A percentile compares a stretch with the other conserved stretches of the same genome.
Evolutionary conservation across 768 basidiomycete species (phyloP).

Genomic region (Gyrodon lividus): DNA sequence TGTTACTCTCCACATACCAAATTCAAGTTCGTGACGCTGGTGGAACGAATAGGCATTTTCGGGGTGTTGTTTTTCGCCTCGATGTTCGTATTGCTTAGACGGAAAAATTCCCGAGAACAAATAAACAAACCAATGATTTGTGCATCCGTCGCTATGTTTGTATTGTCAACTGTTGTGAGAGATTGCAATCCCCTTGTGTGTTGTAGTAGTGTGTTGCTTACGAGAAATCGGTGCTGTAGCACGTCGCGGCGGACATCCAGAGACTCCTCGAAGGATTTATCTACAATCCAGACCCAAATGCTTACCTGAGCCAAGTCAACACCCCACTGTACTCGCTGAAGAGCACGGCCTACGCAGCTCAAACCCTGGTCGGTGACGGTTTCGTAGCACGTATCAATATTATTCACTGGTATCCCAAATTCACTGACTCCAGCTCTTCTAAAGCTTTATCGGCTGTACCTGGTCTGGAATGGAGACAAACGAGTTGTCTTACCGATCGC

Average conservation of each 20-base stretch:
- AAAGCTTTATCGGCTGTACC: conserved; percentile 9
- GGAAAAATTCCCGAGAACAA: conserved; percentile 24
- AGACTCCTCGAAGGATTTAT: conserved; percentile 39
- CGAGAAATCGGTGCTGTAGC: conserved; percentile 27
- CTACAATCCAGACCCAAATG: conserved; percentile 25
- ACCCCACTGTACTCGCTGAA: conserved; percentile 38
- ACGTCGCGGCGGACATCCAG: conserved; percentile 36
- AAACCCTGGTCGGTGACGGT: conserved; percentile 39
- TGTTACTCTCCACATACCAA: background rate
- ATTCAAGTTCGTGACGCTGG: background rate
- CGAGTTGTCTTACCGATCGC: conserved; percentile 8
- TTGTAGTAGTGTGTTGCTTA: too few species aligned
- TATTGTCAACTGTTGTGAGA: conserved; percentile 33
- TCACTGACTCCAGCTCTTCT: background rate
- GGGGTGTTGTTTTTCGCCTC: conserved; percentile 31
- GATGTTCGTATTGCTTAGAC: conserved; percentile 30
- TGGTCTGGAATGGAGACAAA: conserved; percentile 14
- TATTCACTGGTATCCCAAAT: background rate
- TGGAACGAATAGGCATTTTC: conserved; percentile 25
- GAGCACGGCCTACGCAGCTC: conserved; percentile 36
- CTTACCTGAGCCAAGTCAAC: conserved; percentile 34
- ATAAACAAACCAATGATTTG: conserved; percentile 33
- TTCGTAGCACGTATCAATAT: conserved; percentile 29
- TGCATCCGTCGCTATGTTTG: conserved; percentile 33
- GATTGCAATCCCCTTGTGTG: too few species aligned